Percentiles rank a stretch among this genome's conserved stretches.
These are phyloP conservation scores for Rosa rugosa DNA, from an alignment of 306 rosid genomes.

Conservation along the genomic window DNA sequence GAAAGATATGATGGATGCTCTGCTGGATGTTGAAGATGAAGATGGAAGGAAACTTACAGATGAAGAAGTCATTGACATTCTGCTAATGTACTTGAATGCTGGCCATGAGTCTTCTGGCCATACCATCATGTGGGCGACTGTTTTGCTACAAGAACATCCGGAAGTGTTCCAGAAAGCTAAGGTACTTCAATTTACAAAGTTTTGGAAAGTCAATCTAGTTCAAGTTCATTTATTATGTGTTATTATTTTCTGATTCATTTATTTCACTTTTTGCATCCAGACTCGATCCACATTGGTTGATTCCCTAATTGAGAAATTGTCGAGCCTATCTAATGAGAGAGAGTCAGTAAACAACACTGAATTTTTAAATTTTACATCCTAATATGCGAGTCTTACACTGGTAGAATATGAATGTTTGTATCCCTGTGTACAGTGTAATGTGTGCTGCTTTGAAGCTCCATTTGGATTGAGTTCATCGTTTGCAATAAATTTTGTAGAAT, in stretches of 20 bases:
- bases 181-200: conserved; percentile 35
- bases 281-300: neutral
- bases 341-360: neutral
- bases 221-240: neutral
- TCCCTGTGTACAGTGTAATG: neutral
- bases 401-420: neutral
- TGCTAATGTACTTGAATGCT: conserved; percentile 91
- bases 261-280: neutral
- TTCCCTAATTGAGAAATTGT: neutral
- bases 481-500: neutral
- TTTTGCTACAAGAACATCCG: conserved; percentile 56
- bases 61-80: conserved; percentile 69
- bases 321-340: neutral
- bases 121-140: conserved; percentile 79
- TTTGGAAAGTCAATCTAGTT: neutral
- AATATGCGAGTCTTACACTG: neutral
- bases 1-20: conserved; percentile 85
- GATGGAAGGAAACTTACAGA: conserved; percentile 65
- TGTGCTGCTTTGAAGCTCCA: neutral
- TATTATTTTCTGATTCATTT: neutral
- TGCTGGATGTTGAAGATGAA: conserved; percentile 73
- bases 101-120: conserved; percentile 99
- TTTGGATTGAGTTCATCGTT: neutral
- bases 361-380: neutral
- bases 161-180: conserved; percentile 62